Evolutionary conservation across 106 monocot species (phyloP).

Genomic region (Platanthera guangdongensis): DNA sequence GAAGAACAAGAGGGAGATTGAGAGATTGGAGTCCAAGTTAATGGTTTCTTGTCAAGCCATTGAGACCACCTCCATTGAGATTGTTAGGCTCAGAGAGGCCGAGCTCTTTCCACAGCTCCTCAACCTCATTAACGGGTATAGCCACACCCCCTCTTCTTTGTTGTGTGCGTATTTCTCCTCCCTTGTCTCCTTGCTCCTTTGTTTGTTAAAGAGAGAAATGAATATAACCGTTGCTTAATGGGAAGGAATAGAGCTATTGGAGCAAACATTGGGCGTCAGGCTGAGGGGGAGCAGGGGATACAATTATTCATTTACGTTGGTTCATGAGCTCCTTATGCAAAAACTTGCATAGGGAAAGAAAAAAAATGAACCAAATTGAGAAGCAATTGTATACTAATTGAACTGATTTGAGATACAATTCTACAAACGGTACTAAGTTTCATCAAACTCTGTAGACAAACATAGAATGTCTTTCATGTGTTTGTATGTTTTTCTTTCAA

Average conservation of each 20-base stretch:
- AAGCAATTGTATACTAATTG: too few relatives aligned
- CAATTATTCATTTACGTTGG: too few relatives aligned
- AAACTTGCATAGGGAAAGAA: too few relatives aligned
- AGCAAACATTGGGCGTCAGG: too few relatives aligned
- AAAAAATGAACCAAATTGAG: too few relatives aligned
- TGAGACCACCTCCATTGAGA: slow-evolving; percentile 77
- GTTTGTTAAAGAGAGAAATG: background rate
- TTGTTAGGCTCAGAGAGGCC: slow-evolving; percentile 64
- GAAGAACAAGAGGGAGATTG: slow-evolving; percentile 89
- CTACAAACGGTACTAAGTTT: too few relatives aligned
- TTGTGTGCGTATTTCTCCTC: background rate
- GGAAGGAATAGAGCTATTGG: background rate
- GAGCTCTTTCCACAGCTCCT: slow-evolving; percentile 93
- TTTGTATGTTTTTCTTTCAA: too few relatives aligned
- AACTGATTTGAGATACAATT: too few relatives aligned
- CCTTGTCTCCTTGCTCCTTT: background rate
- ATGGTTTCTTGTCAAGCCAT: slow-evolving; percentile 76
- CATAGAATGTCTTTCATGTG: too few relatives aligned
- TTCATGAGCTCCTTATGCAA: too few relatives aligned
- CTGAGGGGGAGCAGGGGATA: too few relatives aligned
- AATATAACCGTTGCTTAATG: background rate
- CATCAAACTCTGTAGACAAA: too few relatives aligned
- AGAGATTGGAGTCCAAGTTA: slow-evolving; percentile 72
- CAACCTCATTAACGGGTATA: slow-evolving; percentile 66
- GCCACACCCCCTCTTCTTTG: background rate